Conservation (phyloP, 2,329 filamentous ascomycete genomes). For the Alternaria alternata region DNA sequence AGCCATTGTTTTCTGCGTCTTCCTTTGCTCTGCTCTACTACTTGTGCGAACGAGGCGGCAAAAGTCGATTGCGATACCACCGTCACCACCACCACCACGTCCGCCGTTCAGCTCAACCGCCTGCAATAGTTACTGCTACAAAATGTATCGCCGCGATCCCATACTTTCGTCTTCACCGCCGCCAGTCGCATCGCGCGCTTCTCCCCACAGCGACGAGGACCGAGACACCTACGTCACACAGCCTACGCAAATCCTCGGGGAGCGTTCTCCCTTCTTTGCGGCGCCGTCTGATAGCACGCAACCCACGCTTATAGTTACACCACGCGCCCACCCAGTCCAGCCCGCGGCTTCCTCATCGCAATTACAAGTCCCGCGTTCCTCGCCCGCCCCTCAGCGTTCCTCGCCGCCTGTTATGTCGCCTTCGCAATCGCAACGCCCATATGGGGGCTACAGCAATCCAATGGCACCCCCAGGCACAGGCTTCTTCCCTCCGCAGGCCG, state of each 20-base stretch:
- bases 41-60: slow-evolving; percentile 7
- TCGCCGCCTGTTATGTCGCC: slow-evolving; percentile 52
- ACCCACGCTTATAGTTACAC: slow-evolving; percentile 66
- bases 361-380: slow-evolving; percentile 90
- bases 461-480: slow-evolving; percentile 82
- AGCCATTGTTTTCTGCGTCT: slow-evolving; percentile 9
- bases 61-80: slow-evolving; percentile 1
- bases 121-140: slow-evolving; percentile 12
- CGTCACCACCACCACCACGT: neutral
- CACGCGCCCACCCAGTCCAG: slow-evolving; percentile 45
- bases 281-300: slow-evolving; percentile 58
- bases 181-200: slow-evolving; percentile 18
- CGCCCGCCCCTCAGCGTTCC: slow-evolving; percentile 63
- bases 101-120: neutral
- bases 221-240: slow-evolving; percentile 59
- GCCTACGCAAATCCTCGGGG: slow-evolving; percentile 40
- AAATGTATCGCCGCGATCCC: slow-evolving; percentile 46
- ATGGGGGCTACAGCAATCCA: slow-evolving; percentile 62
- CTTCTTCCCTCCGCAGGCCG: slow-evolving; percentile 60
- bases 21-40: slow-evolving; percentile 4
- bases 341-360: slow-evolving; percentile 42
- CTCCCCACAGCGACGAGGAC: slow-evolving; percentile 56
- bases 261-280: slow-evolving; percentile 40
- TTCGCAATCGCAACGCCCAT: slow-evolving; percentile 75
- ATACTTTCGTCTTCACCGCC: slow-evolving; percentile 46